Evolutionary conservation across 352 stramenopile genomes (phyloP).

Genomic region (Plasmopara viticola): DNA sequence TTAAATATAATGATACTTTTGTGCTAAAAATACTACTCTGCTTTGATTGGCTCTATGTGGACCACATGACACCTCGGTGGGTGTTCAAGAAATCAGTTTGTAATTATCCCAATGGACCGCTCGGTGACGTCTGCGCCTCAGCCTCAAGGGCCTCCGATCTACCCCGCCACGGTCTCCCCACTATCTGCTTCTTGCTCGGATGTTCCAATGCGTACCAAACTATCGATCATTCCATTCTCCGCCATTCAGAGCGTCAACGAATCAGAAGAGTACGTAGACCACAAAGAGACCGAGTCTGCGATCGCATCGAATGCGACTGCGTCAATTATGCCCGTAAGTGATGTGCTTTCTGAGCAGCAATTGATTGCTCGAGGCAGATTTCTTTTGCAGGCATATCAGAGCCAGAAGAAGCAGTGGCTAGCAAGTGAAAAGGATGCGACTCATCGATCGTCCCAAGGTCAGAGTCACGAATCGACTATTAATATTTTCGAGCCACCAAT

Average conservation of each 20-base stretch:
- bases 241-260: conserved; percentile 18
- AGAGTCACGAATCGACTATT: conserved; percentile 3
- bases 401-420: conserved; percentile 31
- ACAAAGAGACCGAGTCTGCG: conserved; percentile 5
- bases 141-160: background rate
- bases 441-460: background rate
- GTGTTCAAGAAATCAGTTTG: background rate
- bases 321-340: conserved; percentile 1
- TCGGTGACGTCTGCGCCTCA: background rate
- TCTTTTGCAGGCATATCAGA: conserved; percentile 43
- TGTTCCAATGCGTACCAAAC: background rate
- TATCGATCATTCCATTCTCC: conserved; percentile 15
- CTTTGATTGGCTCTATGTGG: too few species aligned
- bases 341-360: conserved; percentile 25
- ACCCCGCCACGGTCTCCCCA: background rate
- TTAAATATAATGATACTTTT: too few species aligned
- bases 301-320: conserved; percentile 6
- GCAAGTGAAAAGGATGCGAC: conserved; percentile 9
- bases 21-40: too few species aligned
- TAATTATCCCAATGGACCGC: background rate
- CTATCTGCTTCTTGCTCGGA: background rate
- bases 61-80: too few species aligned
- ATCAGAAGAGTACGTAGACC: background rate
- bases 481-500: conserved; percentile 15
- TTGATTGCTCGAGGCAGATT: conserved; percentile 41